Base-by-base conservation (phyloP, 2,329 filamentous ascomycete species). In the Elsinoe australis region DNA sequence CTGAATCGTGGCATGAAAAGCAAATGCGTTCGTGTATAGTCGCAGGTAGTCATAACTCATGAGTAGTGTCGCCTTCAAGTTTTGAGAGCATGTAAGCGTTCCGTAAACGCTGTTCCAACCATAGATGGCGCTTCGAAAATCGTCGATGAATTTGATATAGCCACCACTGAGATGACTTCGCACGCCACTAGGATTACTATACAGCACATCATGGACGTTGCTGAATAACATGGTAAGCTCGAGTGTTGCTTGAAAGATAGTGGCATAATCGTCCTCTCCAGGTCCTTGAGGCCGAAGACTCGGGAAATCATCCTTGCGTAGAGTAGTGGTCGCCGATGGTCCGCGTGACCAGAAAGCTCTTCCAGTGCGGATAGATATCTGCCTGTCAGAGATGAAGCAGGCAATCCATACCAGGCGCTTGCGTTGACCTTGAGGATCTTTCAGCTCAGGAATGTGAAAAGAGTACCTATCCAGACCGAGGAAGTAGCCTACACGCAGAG, bases 301-400 rank as follows among this genome's bases (percentile, higher is more conserved):
- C 0, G 82, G 81, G 51, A 84, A 85, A 56, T 85, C 81, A 49
- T 80, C 76, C 22, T 79, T 78, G 52, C 76, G 71, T 21, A 85
- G 66, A 14, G 79, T 75, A 5, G 79, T 79, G 54, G 83, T 72
- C 1, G 80, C 80, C 0, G 81, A 82, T 0, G 82, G 82, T 0
- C 82, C 82, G 52, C 82, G 72, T 33, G 80, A 83, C 82, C 83
- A 87, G 58, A 86, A 87, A 0, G 80, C 82, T 53, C 82, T 79
- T 7, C 83, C 82, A 29, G 85, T 76, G 4, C 82, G 72, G 22
- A 85, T 83, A 6, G 81, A 85, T 9, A 86, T 82, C 53, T 82
- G 72, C 10, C 80, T 70, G 57, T 84, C 80, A 33, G 76, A 80
- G 56, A 81, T 79, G 51, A 83, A 83, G 60, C 80, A 83, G 21